Evolutionary conservation across 2,329 filamentous ascomycete genomes (phyloP), one percentile per base, ranked within the genome.

Genomic region (Fusarium compactum): DNA sequence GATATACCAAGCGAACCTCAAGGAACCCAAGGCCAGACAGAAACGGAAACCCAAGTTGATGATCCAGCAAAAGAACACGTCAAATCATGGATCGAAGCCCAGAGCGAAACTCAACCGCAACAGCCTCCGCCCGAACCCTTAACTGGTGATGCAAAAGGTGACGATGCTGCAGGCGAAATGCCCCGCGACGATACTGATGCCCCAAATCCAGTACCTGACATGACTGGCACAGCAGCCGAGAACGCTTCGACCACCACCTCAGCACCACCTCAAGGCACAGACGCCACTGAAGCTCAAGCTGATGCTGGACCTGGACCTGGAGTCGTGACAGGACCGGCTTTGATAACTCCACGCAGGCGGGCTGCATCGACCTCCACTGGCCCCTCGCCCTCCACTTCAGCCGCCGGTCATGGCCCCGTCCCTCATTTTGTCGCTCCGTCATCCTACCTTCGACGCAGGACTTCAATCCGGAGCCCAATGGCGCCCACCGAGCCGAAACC

Each of bases 341-440:
- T 62, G 67, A 65, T 61, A 63, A 67, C 61, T 71, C 74, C 64
- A 58, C 69, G 67, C 64, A 45, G 64, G 57, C 58, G 66, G 63
- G 60, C 64, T 70, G 69, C 53, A 59, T 70, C 71, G 57, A 58
- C 70, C 70, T 71, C 61, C 57, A 73, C 70, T 68, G 55, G 22
- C 40, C 58, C 60, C 59, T 53, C 50, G 50, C 70, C 64, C 67
- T 69, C 72, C 69, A 69, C 71, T 62, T 63, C 70, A 53, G 40
- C 66, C 66, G 66, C 63, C 71, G 57, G 69, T 62, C 71, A 74
- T 65, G 58, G 70, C 58, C 72, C 71, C 57, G 81, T 87, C 78
- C 85, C 87, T 75, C 85, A 84, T 69, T 87, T 88, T 79, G 87
- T 88, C 75, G 85, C 86, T 79, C 87, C 87, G 65, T 89, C 86